Conservation (phyloP, 768 basidiomycete genomes). For the Mycena capillaripes region DNA sequence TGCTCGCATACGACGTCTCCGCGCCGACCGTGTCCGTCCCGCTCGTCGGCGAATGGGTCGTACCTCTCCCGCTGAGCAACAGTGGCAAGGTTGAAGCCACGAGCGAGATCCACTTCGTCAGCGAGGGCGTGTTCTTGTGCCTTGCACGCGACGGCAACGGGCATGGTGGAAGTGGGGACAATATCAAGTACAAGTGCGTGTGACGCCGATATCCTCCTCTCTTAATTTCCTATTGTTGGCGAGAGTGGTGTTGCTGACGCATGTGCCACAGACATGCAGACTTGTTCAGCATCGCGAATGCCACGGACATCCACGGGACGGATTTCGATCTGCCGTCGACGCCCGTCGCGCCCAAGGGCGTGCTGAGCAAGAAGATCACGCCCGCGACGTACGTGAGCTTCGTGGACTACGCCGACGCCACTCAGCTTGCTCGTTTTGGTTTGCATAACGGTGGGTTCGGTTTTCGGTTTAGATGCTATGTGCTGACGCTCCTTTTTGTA, state of each 20-base stretch:
- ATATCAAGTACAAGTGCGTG: slow-evolving; percentile 67
- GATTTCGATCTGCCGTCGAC: slow-evolving; percentile 67
- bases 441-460: slow-evolving; percentile 67
- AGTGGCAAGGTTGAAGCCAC: slow-evolving; percentile 65
- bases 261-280: slow-evolving; percentile 63
- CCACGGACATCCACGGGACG: slow-evolving; percentile 73
- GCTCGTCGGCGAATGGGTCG: slow-evolving; percentile 71
- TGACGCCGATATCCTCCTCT: not conserved
- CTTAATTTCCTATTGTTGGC: not conserved
- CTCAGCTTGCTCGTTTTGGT: slow-evolving; percentile 71
- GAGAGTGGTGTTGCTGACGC: not conserved
- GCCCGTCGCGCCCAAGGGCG: slow-evolving; percentile 65
- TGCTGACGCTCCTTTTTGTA: not conserved
- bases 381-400: slow-evolving; percentile 71
- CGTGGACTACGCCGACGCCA: slow-evolving; percentile 66
- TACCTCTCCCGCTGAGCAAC: slow-evolving; percentile 66
- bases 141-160: slow-evolving; percentile 74
- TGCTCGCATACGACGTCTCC: slow-evolving; percentile 69
- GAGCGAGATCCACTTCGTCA: slow-evolving; percentile 73
- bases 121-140: slow-evolving; percentile 67
- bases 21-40: slow-evolving; percentile 48
- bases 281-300: slow-evolving; percentile 67
- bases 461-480: not conserved
- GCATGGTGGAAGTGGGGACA: slow-evolving; percentile 63
- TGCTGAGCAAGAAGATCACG: slow-evolving; percentile 59